Base-by-base conservation (phyloP, 164 flowering plant species). In the Umbellularia californica region DNA sequence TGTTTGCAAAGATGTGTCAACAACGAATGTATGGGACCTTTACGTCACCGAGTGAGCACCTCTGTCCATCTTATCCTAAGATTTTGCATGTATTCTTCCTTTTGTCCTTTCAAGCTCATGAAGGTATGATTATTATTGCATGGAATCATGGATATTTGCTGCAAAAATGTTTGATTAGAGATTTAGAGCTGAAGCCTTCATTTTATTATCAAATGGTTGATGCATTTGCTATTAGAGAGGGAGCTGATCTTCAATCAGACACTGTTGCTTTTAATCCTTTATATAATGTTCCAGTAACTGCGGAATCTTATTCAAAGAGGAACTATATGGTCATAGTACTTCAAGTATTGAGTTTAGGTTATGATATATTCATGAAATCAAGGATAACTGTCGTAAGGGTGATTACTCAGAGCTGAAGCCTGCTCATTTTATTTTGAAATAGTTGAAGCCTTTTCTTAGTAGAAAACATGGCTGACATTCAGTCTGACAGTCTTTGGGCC, bases 11-110 rank as follows among this genome's bases (percentile, higher is more conserved):
- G 98, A 94, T 85, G 87, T 82, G 7, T 79, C 92, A 33, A 71
- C 85, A 74, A 47, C 82, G 88, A 82, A 77, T 41, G 77, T 95
- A 50, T 93, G 97, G 96, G 99, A 95, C 75, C 97, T 93, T 55
- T 68, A 85, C 58, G 84, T 90, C 30, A 90, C 99, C 75, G 93
- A 95, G 99, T 93, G 76, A 86, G 94, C 68, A 60, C 5, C 68
- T 70, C 50, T 71, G 55, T 35, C 35, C 27, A 66, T 14, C 11
- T 27, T 66, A 13, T 52, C 10, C 41, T 66, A 27, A 12, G 3
- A 17, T 28, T 66, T 27, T 30, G 14, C 20, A 19, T 66, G 35
- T 1, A 5, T 27, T 52, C 28, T 15, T 28, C 47, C 33, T 28
- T 4, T 28, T 17, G 35, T 2, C 30, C 17, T 15, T 66, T 66